Base-by-base conservation (phyloP, 2,329 filamentous ascomycete genomes). In the Neonectria neomacrospora region DNA sequence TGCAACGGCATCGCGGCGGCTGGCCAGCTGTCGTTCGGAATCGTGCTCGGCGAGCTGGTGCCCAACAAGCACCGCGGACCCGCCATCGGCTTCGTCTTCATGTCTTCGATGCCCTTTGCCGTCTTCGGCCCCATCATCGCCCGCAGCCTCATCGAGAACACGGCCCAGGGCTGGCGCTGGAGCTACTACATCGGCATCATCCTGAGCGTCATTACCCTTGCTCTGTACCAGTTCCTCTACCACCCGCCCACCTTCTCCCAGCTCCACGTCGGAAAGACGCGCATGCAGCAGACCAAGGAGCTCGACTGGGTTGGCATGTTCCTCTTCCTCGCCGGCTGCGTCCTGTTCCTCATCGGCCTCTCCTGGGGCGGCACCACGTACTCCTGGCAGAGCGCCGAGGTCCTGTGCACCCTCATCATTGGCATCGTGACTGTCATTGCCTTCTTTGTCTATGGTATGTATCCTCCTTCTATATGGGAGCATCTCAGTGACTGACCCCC, bases 131-230 rank as follows among this genome's bases (percentile, higher is more conserved):
- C 81, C 18, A 73, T 83, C 45, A 81, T 85, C 57, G 82, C 82
- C 3, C 75, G 80, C n/a, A 72, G 75, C 3, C 77, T 85, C 39
- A 79, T 82, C 58, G 60, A 76, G 23, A 76, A 81, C 52, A 84
- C 82, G 1, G 71, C 66, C 4, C 69, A 77, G 3, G 73, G 75
- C 18, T 86, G 83, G 83, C 76, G 84, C 42, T 84, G 82, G 81
- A 79, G 74, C 58, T 86, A 82, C 70, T 85, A 82, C 66, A 67
- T 86, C 4, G 80, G 79, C 59, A 80, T 82, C 66, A 81, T 83
- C 55, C 74, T 81, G 58, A 78, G 75, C 37, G 76, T 74, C n/a
- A 61, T 82, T 22, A 74, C 79, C 11, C 67, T 81, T 2, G 68
- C 76, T 2, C 75, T 83, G 7, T 83, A 80, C 60, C 73, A 74